Conservation (phyloP, 73 alveolate species). For the Paraurostyla sp. region DNA sequence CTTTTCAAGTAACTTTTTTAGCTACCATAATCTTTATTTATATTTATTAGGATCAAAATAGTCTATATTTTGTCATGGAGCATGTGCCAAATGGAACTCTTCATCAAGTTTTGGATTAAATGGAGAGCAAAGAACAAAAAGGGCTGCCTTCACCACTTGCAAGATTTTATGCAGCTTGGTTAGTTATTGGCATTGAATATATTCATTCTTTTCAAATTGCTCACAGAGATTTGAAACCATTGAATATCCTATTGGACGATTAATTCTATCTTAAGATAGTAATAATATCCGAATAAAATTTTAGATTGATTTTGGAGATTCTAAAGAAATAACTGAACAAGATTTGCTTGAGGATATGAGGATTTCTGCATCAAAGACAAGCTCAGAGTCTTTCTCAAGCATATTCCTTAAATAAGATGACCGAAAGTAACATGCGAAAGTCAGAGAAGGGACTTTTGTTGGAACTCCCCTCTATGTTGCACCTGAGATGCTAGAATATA, state of each 20-base stretch:
- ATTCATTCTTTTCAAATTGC: slow-evolving; percentile 61
- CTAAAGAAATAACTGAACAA: slow-evolving; percentile 44
- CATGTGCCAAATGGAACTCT: slow-evolving; percentile 49
- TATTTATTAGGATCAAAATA: slow-evolving; percentile 40
- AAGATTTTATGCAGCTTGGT: slow-evolving; percentile 47
- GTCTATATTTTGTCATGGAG: slow-evolving; percentile 61
- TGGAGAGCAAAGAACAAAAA: not conserved
- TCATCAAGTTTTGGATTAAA: slow-evolving; percentile 4
- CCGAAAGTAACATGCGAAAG: not conserved
- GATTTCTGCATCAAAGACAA: not conserved
- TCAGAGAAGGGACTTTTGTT: slow-evolving; percentile 63
- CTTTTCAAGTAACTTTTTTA: slow-evolving; percentile 41
- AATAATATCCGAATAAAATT: not conserved
- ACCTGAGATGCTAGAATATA: slow-evolving; percentile 73
- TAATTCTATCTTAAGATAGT: slow-evolving; percentile 58
- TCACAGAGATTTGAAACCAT: slow-evolving; percentile 81
- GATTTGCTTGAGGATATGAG: slow-evolving; percentile 15
- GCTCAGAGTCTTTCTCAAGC: slow-evolving; percentile 42
- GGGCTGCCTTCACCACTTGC: slow-evolving; percentile 7
- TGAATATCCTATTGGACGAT: slow-evolving; percentile 67
- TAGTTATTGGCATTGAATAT: slow-evolving; percentile 58
- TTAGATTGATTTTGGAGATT: slow-evolving; percentile 67
- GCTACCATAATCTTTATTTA: not conserved
- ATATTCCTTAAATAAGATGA: not conserved
- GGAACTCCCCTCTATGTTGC: slow-evolving; percentile 76